Percentiles rank a stretch among this genome's conserved stretches.
These are phyloP conservation scores for Trypanosoma brucei DNA, from an alignment of 208 protist species.

Conservation along the genomic window DNA sequence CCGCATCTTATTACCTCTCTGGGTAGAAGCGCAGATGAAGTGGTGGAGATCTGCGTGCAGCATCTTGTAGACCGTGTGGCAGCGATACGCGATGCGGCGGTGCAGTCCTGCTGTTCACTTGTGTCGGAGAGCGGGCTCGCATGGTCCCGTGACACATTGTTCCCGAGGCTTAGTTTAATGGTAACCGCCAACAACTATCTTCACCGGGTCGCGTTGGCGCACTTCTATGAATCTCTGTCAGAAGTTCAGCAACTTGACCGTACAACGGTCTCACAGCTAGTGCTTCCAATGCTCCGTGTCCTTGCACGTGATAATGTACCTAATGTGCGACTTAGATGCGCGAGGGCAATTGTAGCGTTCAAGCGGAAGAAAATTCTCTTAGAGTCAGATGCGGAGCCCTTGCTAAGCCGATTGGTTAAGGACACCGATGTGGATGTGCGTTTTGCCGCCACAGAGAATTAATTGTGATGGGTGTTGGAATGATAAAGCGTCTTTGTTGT, in stretches of 20 bases:
- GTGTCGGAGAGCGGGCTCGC: conserved; percentile 53
- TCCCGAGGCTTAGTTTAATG: conserved; percentile 61
- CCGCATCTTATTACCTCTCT: conserved; percentile 78
- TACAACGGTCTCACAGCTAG: conserved; percentile 33
- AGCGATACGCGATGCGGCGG: conserved; percentile 77
- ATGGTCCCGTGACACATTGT: conserved; percentile 58
- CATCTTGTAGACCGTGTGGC: conserved; percentile 80
- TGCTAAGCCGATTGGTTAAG: conserved; percentile 51
- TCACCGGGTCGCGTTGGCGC: conserved; percentile 68
- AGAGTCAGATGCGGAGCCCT: conserved; percentile 36
- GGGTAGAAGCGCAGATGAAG: conserved; percentile 59
- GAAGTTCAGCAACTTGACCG: conserved; percentile 47
- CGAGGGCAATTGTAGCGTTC: conserved; percentile 55
- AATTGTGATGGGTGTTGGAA: neutral
- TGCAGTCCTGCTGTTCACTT: conserved; percentile 78
- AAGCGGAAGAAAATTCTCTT: conserved; percentile 41
- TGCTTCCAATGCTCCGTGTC: conserved; percentile 60
- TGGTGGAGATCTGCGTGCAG: conserved; percentile 76
- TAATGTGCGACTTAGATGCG: conserved; percentile 82
- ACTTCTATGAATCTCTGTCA: conserved; percentile 66
- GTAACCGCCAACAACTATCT: conserved; percentile 66
- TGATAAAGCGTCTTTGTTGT: neutral
- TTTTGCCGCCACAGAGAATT: conserved; percentile 32
- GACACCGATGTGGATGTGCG: conserved; percentile 68
- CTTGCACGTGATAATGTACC: conserved; percentile 64